A percentile compares a stretch with the other conserved stretches of the same genome.
Evolutionary conservation across 306 rosid genomes (phyloP).

Genomic region (Macrotyloma uniflorum): DNA sequence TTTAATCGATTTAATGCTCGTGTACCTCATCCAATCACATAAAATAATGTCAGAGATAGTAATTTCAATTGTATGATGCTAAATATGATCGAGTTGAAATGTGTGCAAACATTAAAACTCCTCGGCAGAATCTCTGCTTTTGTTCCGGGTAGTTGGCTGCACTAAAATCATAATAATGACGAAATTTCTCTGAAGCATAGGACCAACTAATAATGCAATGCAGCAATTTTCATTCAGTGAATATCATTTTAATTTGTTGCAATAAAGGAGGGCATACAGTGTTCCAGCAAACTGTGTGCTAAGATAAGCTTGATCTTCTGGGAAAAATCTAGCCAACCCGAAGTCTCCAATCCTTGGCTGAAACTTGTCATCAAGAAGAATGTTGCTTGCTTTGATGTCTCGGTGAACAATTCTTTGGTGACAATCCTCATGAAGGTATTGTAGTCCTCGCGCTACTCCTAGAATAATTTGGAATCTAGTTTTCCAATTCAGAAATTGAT

Average conservation of each 20-base stretch:
- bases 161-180: not conserved
- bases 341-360: conserved; percentile 83
- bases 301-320: conserved; percentile 83
- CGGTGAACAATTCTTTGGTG: conserved; percentile 73
- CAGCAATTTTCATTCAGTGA: not conserved
- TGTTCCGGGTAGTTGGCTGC: not conserved
- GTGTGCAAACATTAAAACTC: not conserved
- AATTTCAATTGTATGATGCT: not conserved
- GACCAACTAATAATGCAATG: not conserved
- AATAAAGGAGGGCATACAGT: conserved; percentile 52
- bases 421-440: conserved; percentile 86
- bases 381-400: conserved; percentile 89
- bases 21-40: too few species aligned
- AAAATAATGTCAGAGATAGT: not conserved
- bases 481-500: conserved; percentile 65
- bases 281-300: conserved; percentile 89
- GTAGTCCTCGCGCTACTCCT: conserved; percentile 82
- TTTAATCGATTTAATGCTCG: too few species aligned
- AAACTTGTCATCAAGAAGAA: conserved; percentile 82
- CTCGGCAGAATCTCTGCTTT: not conserved
- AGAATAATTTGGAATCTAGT: conserved; percentile 72
- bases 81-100: not conserved
- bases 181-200: not conserved
- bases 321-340: conserved; percentile 87
- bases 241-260: not conserved